Evolutionary conservation across 768 basidiomycete genomes (phyloP), one percentile per base, ranked within the genome.

Genomic region (Xanthoconium stramineum): DNA sequence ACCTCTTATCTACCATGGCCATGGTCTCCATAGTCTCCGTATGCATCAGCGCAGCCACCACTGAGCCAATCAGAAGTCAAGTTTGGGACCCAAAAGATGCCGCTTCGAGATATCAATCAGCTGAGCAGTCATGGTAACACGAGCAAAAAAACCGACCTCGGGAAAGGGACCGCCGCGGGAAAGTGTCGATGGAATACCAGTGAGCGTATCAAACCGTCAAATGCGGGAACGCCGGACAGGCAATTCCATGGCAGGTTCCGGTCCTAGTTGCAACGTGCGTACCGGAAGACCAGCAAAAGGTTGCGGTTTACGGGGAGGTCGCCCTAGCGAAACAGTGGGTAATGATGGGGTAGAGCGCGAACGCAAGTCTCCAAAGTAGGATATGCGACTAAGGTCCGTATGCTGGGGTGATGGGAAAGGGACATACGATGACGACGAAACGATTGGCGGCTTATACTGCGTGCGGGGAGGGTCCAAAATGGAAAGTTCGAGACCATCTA

Each of bases 191-290:
- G 33, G 12, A 35, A 12, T 12, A 12, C 12, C 33, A 3, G 6
- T 12, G 12, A 12, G 33, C 12, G 12, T 35, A 35, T 35, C 8
- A 35, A 35, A 42, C 33, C 10, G 17, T 42, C 17, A 50, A 8
- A 42, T 13, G 11, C 53, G 45, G 12, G 42, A 11, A 42, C 40
- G 55, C 28, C 65, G 64, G 6, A 50, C 55, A 32, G 67, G 64
- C 1, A 71, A 39, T 38, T 71, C 70, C 71, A 71, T 73, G 3
- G 58, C 61, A 38, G 72, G 72, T 47, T 73, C 62, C 15, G 70
- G 70, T 42, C 68, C 72, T 7, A 73, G 56, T 35, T 71, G 70
- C 1, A 63, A 66, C 5, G 66, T 73, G 38, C 70, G 70, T 43
- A 73, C 64, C 6, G 67, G 69, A 47, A 50, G 52, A 33, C 47